phyloP scores from a whole-genome alignment of 2,329 filamentous ascomycete genomes.

The Aspergillus novofumigatus region DNA sequence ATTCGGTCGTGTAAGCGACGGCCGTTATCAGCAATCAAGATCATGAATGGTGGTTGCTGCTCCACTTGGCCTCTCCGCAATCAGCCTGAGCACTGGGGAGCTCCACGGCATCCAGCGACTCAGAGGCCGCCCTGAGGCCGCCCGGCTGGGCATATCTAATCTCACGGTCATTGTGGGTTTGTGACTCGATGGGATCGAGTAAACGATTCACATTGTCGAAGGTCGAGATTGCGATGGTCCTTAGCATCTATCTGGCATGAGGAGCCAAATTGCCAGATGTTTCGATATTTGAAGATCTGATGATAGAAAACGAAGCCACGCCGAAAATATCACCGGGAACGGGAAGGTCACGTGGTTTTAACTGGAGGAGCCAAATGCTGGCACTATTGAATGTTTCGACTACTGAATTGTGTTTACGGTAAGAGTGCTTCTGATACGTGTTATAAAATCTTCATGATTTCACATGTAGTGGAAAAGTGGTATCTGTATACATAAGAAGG shows the following conservation, averaged over 20 bases:
- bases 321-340: too few species aligned
- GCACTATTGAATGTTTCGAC: background rate
- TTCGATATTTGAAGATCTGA: too few species aligned
- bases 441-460: background rate
- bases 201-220: constrained; percentile 19
- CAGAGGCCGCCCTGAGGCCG: background rate
- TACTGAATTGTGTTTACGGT: too few species aligned
- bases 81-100: background rate
- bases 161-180: background rate
- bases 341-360: too few species aligned
- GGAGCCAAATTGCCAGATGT: background rate
- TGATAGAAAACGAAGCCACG: too few species aligned
- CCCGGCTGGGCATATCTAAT: constrained; percentile 19
- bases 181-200: constrained; percentile 37
- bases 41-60: background rate
- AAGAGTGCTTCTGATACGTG: background rate
- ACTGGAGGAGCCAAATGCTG: too few species aligned
- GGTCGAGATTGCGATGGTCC: background rate
- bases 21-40: constrained; percentile 21
- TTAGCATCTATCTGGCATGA: background rate
- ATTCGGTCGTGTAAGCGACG: constrained; percentile 19
- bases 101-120: constrained; percentile 3
- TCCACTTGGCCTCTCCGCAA: constrained; percentile 21
- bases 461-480: background rate
- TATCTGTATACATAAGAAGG: background rate